phyloP scores from a whole-genome alignment of 1,284 basidiomycete species.

The Trichosporon sp. region DNA sequence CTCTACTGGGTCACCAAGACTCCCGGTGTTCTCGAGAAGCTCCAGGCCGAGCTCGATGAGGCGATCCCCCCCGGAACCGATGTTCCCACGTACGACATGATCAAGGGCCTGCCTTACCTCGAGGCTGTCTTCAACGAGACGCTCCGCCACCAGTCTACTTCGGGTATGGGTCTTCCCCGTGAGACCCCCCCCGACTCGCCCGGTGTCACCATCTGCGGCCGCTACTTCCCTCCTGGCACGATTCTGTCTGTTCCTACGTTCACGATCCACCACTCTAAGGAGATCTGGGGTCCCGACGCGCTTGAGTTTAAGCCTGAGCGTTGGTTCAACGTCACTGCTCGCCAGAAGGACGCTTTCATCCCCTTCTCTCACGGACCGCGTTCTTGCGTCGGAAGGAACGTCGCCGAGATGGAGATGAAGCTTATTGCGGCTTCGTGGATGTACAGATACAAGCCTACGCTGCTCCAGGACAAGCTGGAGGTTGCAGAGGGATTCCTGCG shows the following conservation, averaged over 20 bases:
- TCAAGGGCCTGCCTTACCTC: slow-evolving; percentile 73
- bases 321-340: slow-evolving; percentile 25
- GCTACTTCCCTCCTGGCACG: slow-evolving; percentile 33
- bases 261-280: slow-evolving; percentile 61
- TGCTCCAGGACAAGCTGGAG: slow-evolving; percentile 29
- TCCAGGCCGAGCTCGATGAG: slow-evolving; percentile 79
- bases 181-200: slow-evolving; percentile 61
- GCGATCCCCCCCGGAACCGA: slow-evolving; percentile 67
- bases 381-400: slow-evolving; percentile 42
- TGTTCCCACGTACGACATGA: slow-evolving; percentile 60
- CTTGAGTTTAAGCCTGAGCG: slow-evolving; percentile 40
- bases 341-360: slow-evolving; percentile 36
- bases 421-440: slow-evolving; percentile 33
- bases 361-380: slow-evolving; percentile 42
- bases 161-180: slow-evolving; percentile 76
- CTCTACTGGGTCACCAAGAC: slow-evolving; percentile 76
- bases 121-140: slow-evolving; percentile 81
- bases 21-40: slow-evolving; percentile 67
- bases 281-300: slow-evolving; percentile 65
- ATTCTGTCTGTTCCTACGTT: slow-evolving; percentile 34
- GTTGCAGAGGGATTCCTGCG: slow-evolving; percentile 33
- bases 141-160: slow-evolving; percentile 74
- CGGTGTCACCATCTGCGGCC: slow-evolving; percentile 31
- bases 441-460: slow-evolving; percentile 30
- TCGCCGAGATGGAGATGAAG: slow-evolving; percentile 36